Evolutionary conservation across 371 early-diverging fungal genomes (phyloP).

Genomic region (Lichtheimia hyalospora): DNA sequence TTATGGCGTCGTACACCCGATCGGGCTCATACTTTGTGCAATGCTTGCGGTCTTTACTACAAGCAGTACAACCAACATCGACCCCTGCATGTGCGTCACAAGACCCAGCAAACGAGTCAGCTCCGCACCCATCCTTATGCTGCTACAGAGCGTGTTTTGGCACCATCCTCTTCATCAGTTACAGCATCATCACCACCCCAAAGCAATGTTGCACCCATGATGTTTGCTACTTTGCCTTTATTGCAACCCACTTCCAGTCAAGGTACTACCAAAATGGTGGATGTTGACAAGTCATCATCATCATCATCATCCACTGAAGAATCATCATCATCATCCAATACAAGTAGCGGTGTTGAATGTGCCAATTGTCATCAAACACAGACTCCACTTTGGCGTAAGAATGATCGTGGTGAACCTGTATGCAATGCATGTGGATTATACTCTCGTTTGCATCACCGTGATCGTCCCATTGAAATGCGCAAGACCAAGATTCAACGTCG

Average conservation of each 20-base stretch:
- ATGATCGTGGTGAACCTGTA: constrained; percentile 75
- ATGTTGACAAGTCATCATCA: constrained; percentile 6
- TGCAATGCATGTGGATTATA: constrained; percentile 95
- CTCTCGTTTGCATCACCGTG: constrained; percentile 72
- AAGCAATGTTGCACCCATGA: constrained; percentile 11
- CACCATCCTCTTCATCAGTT: neutral
- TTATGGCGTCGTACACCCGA: constrained; percentile 83
- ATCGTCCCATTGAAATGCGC: constrained; percentile 66
- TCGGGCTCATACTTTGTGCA: constrained; percentile 76
- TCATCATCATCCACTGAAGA: neutral
- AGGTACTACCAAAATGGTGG: neutral
- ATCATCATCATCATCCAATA: neutral
- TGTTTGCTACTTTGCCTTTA: constrained; percentile 12
- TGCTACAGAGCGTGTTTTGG: constrained; percentile 18
- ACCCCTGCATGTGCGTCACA: constrained; percentile 63
- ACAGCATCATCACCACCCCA: constrained; percentile 10
- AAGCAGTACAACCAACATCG: constrained; percentile 75
- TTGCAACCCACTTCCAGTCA: constrained; percentile 6
- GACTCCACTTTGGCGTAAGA: constrained; percentile 89
- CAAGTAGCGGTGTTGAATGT: constrained; percentile 37
- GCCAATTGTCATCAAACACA: constrained; percentile 81
- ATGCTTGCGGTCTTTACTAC: constrained; percentile 84
- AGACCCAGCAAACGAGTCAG: constrained; percentile 27
- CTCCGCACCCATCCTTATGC: constrained; percentile 20
- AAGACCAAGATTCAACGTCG: constrained; percentile 67